These are phyloP conservation scores for Paramecium sonneborni DNA, from an alignment of 73 alveolate genomes.

Conservation along the genomic window DNA sequence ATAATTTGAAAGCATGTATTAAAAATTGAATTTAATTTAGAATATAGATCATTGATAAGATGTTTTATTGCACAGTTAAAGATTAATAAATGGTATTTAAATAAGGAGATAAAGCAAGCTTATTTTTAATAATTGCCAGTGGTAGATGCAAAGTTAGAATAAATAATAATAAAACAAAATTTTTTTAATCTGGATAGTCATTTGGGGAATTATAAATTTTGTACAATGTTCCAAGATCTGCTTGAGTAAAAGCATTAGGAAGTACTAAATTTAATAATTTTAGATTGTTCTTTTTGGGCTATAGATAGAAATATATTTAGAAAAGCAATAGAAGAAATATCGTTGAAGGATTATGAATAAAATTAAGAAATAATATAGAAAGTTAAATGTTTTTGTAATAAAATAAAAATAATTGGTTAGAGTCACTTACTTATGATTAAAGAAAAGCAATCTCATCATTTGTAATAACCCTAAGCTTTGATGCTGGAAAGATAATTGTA, in stretches of 20 bases:
- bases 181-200: not conserved
- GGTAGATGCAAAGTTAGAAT: constrained; percentile 74
- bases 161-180: constrained; percentile 51
- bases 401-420: not conserved
- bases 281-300: constrained; percentile 60
- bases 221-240: constrained; percentile 56
- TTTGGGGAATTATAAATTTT: constrained; percentile 30
- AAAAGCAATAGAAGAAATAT: constrained; percentile 15
- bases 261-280: not conserved
- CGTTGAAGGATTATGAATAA: constrained; percentile 30
- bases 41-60: no score
- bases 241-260: not conserved
- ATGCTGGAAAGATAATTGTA: constrained; percentile 71
- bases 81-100: constrained; percentile 69
- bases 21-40: no score
- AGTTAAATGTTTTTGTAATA: not conserved
- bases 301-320: constrained; percentile 22
- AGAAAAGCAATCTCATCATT: constrained; percentile 15
- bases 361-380: constrained; percentile 2
- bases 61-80: not conserved
- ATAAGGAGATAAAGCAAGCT: constrained; percentile 82
- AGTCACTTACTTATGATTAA: not conserved
- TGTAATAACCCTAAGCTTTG: constrained; percentile 64
- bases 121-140: constrained; percentile 72
- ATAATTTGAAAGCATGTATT: not conserved